These are phyloP conservation scores for Symbiodinium natans DNA, from an alignment of 73 alveolate genomes.

Conservation along the genomic window DNA sequence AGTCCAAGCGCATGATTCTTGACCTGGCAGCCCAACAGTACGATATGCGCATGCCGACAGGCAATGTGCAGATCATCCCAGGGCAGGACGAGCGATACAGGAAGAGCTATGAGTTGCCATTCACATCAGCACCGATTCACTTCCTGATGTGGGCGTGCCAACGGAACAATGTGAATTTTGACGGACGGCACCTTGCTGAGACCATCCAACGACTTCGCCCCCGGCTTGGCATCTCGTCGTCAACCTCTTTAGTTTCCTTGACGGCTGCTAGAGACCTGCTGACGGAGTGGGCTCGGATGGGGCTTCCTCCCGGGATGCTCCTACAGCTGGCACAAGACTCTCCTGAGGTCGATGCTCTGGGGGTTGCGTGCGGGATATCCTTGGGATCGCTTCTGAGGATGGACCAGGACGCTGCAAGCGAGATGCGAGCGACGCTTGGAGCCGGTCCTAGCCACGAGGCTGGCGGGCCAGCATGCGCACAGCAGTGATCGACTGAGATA, in stretches of 20 bases:
- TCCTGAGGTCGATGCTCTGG: background rate
- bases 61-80: background rate
- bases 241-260: no score
- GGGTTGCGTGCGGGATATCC: slow-evolving; percentile 7
- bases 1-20: background rate
- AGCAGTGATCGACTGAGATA: background rate
- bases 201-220: background rate
- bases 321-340: background rate
- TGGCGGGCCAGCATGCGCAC: background rate
- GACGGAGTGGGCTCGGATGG: no score
- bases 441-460: background rate
- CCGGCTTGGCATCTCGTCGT: background rate
- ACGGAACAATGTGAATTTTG: slow-evolving; percentile 7
- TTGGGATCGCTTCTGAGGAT: background rate
- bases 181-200: background rate
- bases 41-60: background rate
- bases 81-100: slow-evolving; percentile 7
- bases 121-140: background rate
- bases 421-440: background rate
- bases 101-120: slow-evolving; percentile 19
- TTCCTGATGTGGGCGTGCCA: background rate
- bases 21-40: background rate
- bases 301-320: no score
- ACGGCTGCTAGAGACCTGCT: no score
- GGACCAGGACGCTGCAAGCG: background rate